Conservation (phyloP, 441 rosid genomes). For the Eutrema salsugineum region DNA sequence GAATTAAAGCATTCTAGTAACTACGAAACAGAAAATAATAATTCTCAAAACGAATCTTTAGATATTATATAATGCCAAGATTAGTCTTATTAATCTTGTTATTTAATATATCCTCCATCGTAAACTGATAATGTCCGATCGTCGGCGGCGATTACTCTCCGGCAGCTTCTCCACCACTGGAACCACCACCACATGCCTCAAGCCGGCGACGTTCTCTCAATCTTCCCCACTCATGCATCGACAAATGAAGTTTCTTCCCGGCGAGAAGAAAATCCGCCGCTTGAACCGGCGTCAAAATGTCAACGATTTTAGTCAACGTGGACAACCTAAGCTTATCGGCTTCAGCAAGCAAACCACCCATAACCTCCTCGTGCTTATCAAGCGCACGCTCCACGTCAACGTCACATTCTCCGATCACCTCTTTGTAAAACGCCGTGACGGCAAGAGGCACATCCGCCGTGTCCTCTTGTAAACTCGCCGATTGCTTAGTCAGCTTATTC, state of each 20-base stretch:
- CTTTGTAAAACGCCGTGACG: slow-evolving; percentile 17
- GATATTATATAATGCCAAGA: background rate
- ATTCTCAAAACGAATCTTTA: background rate
- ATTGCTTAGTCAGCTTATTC: slow-evolving; percentile 28
- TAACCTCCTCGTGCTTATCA: slow-evolving; percentile 25
- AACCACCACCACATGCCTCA: background rate
- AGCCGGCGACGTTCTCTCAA: slow-evolving; percentile 29
- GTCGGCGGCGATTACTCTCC: background rate
- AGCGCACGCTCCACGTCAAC: slow-evolving; percentile 36
- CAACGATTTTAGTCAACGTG: slow-evolving; percentile 34
- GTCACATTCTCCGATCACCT: background rate
- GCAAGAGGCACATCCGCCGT: slow-evolving; percentile 42
- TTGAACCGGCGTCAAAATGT: slow-evolving; percentile 33
- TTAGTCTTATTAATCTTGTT: background rate
- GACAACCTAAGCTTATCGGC: slow-evolving; percentile 49
- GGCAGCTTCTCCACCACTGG: background rate
- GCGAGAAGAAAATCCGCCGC: slow-evolving; percentile 40
- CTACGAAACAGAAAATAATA: background rate
- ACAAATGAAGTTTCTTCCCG: slow-evolving; percentile 43
- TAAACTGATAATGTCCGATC: background rate
- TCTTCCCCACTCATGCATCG: slow-evolving; percentile 46
- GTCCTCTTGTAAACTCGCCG: slow-evolving; percentile 47
- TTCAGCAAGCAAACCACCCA: slow-evolving; percentile 34
- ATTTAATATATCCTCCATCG: background rate
- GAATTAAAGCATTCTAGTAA: background rate